Conservation (phyloP, 164 flowering plant genomes). For the Taxillus chinensis region DNA sequence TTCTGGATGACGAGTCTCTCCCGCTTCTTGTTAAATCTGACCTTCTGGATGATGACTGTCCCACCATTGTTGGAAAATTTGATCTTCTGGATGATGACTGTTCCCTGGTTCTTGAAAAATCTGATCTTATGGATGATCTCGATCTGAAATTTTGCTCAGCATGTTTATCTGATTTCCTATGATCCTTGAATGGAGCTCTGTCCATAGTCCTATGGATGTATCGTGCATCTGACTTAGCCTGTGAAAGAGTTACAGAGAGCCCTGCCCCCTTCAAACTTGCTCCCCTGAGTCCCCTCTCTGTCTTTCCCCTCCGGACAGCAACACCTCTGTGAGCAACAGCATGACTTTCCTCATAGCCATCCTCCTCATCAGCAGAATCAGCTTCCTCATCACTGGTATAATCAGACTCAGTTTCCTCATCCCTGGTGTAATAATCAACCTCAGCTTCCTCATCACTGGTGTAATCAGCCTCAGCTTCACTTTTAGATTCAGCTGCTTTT, state of each 20-base stretch:
- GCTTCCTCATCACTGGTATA: slow-evolving; percentile 19
- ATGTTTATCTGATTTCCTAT: slow-evolving; percentile 10
- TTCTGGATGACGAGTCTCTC: too few species aligned
- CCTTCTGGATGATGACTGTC: too few species aligned
- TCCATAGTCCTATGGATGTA: slow-evolving; percentile 7
- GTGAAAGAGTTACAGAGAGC: slow-evolving; percentile 8
- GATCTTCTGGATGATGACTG: too few species aligned
- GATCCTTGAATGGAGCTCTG: slow-evolving; percentile 4
- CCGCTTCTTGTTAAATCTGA: too few species aligned
- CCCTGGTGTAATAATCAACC: slow-evolving; percentile 20
- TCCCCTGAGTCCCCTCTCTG: slow-evolving; percentile 8
- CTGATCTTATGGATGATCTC: too few species aligned
- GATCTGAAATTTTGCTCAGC: slow-evolving; percentile 1
- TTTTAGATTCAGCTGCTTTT: slow-evolving; percentile 13
- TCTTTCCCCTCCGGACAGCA: slow-evolving; percentile 8
- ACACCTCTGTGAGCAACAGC: slow-evolving; percentile 1
- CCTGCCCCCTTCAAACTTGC: slow-evolving; percentile 1
- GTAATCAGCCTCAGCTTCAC: slow-evolving; percentile 7
- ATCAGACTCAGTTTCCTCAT: slow-evolving; percentile 22
- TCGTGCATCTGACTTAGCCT: slow-evolving; percentile 13
- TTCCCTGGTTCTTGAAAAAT: too few species aligned
- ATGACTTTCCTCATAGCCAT: slow-evolving; percentile 16
- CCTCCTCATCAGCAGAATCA: not conserved
- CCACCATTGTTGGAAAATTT: too few species aligned
- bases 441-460: slow-evolving; percentile 23